phyloP scores from a whole-genome alignment of 129 eudicot species.

The Kitagawia praeruptora region DNA sequence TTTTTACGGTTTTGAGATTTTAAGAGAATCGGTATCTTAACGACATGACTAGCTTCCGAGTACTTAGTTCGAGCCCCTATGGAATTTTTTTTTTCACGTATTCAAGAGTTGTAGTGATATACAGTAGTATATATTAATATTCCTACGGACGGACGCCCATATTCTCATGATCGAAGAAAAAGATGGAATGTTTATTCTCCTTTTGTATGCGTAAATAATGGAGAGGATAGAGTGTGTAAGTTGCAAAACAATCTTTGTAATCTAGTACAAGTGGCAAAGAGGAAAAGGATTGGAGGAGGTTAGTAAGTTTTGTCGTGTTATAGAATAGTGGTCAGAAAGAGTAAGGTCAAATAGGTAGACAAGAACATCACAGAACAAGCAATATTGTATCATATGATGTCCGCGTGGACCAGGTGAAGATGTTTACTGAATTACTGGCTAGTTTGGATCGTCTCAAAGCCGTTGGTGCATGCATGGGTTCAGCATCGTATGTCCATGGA shows the following conservation, averaged over 20 bases:
- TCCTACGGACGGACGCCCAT: neutral
- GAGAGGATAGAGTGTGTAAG: neutral
- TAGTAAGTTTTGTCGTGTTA: neutral
- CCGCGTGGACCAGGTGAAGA: slow-evolving; percentile 7
- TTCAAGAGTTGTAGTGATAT: too few species aligned
- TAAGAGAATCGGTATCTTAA: neutral
- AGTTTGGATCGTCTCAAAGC: neutral
- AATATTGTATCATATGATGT: neutral
- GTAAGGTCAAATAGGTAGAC: neutral
- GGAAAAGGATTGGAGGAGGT: slow-evolving; percentile 1
- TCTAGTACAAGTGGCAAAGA: neutral
- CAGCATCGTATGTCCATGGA: neutral
- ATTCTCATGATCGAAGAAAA: neutral
- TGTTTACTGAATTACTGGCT: too few species aligned
- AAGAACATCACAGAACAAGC: neutral
- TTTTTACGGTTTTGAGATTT: neutral
- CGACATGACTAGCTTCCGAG: neutral
- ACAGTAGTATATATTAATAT: too few species aligned
- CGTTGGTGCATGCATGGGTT: slow-evolving; percentile 11
- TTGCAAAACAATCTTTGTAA: neutral
- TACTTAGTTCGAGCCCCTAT: neutral
- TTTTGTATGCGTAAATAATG: neutral
- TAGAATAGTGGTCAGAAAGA: neutral
- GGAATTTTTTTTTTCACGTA: too few species aligned
- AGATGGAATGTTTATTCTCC: neutral